Percentiles rank a stretch among this genome's conserved stretches.
These are phyloP conservation scores for Monosporascus sp. DNA, from an alignment of 2,329 filamentous ascomycete genomes.

Conservation along the genomic window DNA sequence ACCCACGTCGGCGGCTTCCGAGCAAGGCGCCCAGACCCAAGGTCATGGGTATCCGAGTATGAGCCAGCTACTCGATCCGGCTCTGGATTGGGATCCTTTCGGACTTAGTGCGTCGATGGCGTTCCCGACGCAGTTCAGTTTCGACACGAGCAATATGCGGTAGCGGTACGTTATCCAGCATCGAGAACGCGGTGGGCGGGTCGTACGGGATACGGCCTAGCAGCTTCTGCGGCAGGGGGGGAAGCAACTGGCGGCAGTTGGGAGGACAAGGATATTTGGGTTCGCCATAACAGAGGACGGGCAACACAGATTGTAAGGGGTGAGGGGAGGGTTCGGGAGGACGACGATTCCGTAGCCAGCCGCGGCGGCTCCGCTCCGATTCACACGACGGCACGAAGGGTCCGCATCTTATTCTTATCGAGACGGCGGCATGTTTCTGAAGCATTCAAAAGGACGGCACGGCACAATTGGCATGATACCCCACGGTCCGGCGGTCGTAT, in stretches of 20 bases:
- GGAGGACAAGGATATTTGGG: no score
- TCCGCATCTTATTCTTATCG: neutral
- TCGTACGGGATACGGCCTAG: neutral
- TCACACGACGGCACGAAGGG: neutral
- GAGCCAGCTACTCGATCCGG: slow-evolving; percentile 66
- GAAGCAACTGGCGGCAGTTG: no score
- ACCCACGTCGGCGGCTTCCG: slow-evolving; percentile 27
- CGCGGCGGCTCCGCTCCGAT: neutral
- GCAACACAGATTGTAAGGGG: no score
- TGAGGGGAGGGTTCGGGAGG: no score
- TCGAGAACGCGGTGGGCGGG: neutral
- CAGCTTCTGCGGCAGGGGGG: no score
- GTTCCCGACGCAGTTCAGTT: slow-evolving; percentile 79
- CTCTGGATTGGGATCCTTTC: slow-evolving; percentile 89
- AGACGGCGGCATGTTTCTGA: neutral
- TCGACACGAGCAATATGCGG: slow-evolving; percentile 56
- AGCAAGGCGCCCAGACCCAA: slow-evolving; percentile 25
- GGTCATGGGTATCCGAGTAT: slow-evolving; percentile 54
- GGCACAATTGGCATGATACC: neutral
- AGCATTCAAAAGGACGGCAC: neutral
- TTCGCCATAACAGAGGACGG: no score
- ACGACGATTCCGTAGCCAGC: no score
- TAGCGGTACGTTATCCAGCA: slow-evolving; percentile 10
- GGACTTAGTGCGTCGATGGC: slow-evolving; percentile 92
- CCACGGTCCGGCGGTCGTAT: neutral